Evolutionary conservation across 2,329 filamentous ascomycete genomes (phyloP).

Genomic region (Orbilia brochopaga): DNA sequence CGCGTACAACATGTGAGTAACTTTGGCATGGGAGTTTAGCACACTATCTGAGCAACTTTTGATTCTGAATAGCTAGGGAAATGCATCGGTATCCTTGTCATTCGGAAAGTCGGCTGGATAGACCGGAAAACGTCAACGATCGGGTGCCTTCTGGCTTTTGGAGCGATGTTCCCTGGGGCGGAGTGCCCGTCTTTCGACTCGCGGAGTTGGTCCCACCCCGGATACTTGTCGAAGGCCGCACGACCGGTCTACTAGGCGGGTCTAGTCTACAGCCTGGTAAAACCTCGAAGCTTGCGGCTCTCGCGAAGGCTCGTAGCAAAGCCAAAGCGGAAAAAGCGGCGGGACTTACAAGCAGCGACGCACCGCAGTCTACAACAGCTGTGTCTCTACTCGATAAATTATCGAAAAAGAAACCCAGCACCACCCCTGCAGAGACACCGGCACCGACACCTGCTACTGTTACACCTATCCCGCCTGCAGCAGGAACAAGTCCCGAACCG

Average conservation of each 20-base stretch:
- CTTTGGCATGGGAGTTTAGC: slow-evolving; percentile 22
- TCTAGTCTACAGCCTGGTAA: slow-evolving; percentile 67
- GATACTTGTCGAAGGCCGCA: slow-evolving; percentile 63
- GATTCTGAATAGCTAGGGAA: slow-evolving; percentile 46
- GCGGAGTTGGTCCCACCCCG: slow-evolving; percentile 68
- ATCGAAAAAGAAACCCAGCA: slow-evolving; percentile 50
- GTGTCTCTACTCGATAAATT: slow-evolving; percentile 55
- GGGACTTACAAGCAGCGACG: slow-evolving; percentile 16
- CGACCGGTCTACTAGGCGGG: slow-evolving; percentile 75
- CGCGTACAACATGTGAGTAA: slow-evolving; percentile 40
- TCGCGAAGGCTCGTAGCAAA: slow-evolving; percentile 85
- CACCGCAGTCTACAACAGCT: slow-evolving; percentile 52
- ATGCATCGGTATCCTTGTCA: neutral
- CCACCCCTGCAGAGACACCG: neutral
- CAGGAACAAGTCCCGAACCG: neutral
- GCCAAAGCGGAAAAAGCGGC: slow-evolving; percentile 65
- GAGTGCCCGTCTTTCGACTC: slow-evolving; percentile 70
- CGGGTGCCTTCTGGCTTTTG: slow-evolving; percentile 67
- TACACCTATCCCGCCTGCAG: neutral
- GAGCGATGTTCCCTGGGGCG: slow-evolving; percentile 82
- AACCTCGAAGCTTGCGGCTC: slow-evolving; percentile 85
- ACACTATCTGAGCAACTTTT: slow-evolving; percentile 50
- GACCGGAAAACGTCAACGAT: slow-evolving; percentile 50
- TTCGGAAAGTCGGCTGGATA: neutral
- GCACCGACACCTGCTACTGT: slow-evolving; percentile 2